Evolutionary conservation across 495 filamentous ascomycete genomes (phyloP).

Genomic region (Podospora pseudopauciseta): DNA sequence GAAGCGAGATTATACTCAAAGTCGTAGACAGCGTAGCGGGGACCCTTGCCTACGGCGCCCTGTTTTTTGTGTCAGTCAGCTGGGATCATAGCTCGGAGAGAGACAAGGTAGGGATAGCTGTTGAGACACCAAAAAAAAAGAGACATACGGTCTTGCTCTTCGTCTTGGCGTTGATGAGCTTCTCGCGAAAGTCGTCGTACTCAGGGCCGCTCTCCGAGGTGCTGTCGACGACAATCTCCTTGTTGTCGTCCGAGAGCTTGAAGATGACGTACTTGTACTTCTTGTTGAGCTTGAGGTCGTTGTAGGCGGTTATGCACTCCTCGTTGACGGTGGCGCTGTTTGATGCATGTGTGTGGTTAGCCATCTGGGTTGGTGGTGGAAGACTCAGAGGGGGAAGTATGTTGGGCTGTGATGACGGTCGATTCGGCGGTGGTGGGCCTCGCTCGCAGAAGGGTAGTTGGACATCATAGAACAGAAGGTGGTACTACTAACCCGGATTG

Average conservation of each 20-base stretch:
- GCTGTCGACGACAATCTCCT: conserved; percentile 77
- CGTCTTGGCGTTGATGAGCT: conserved; percentile 63
- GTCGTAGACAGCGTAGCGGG: conserved; percentile 89
- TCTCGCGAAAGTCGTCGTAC: conserved; percentile 76
- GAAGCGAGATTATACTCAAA: conserved; percentile 75
- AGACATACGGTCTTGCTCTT: conserved; percentile 41
- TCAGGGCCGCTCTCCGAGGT: conserved; percentile 52
- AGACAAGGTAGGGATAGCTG: background rate
- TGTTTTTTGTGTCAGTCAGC: conserved; percentile 30
- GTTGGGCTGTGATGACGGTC: background rate
- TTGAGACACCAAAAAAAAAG: background rate
- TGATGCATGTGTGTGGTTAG: conserved; percentile 23
- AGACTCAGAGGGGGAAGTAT: background rate
- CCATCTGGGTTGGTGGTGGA: background rate
- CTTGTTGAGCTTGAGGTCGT: conserved; percentile 86
- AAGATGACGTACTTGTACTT: conserved; percentile 93
- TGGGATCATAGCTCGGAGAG: background rate
- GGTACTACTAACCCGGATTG: conserved; percentile 61
- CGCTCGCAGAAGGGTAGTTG: background rate
- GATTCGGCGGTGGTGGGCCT: background rate
- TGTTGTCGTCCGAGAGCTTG: conserved; percentile 93
- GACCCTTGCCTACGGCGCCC: conserved; percentile 65
- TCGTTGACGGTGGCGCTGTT: conserved; percentile 70
- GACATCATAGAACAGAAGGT: conserved; percentile 13
- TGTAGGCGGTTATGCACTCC: conserved; percentile 80